Conservation (phyloP, 2,329 filamentous ascomycete genomes). For the Penicillium expansum region DNA sequence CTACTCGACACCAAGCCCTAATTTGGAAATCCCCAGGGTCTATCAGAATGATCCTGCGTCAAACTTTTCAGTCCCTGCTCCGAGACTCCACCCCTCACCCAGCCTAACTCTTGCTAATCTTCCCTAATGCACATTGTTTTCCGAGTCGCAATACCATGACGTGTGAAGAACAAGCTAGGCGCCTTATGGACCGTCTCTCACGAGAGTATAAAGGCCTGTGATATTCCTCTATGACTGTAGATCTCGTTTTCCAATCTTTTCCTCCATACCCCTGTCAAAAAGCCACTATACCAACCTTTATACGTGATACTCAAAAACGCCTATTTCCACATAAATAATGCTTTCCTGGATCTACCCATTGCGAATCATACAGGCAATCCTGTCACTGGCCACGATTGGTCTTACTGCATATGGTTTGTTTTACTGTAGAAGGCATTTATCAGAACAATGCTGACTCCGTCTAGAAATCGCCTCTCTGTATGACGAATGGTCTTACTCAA, state of each 20-base stretch:
- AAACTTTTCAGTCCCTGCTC: not conserved
- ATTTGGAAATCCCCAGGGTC: conserved; percentile 3
- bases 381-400: conserved; percentile 24
- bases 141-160: conserved; percentile 2
- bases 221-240: not conserved
- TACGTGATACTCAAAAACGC: no score
- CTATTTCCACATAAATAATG: no score
- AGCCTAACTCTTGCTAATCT: not conserved
- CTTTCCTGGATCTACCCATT: no score
- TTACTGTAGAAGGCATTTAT: not conserved
- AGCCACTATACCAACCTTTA: no score
- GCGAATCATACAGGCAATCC: no score
- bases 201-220: conserved; percentile 1
- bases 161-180: not conserved
- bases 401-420: conserved; percentile 22
- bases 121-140: not conserved
- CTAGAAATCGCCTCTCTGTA: conserved; percentile 22
- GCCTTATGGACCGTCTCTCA: conserved; percentile 2
- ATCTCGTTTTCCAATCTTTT: not conserved
- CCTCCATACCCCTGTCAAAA: not conserved
- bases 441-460: not conserved
- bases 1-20: conserved; percentile 4
- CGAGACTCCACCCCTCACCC: not conserved
- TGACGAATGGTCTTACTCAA: conserved; percentile 25
- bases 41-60: not conserved